Evolutionary conservation across 2,329 filamentous ascomycete genomes (phyloP), one percentile per base, ranked within the genome.

Genomic region (Aspergillus melleus): DNA sequence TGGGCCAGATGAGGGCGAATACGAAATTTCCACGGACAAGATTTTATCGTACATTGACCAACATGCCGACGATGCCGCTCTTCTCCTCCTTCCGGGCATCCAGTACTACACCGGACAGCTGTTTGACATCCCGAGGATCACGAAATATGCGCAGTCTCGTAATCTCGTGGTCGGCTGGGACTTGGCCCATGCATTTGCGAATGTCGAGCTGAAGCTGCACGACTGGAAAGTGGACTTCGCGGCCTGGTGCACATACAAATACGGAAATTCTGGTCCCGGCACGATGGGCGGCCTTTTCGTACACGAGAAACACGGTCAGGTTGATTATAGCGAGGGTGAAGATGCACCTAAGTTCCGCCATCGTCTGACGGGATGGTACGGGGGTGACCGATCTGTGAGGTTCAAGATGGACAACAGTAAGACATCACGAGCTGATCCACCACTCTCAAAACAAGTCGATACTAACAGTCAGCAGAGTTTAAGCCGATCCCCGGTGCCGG

Each of bases 201-300:
- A 96, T 69, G 89, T 93, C 2, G 86, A 88, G 29, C 76, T 96
- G 10, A 78, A 84, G 59, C 81, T 96, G 20, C 91, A 96, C 73
- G 90, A 93, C 68, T 96, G 92, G 92, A 84, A 90, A 66, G 91
- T 95, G 44, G 92, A 96, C 74, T 96, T 96, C 67, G 92, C 92
- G 9, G 90, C 84, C 58, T 96, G 92, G 92, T 96, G 92, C 77
- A 93, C 90, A 8, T 96, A 96, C 83, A 96, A 96, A 79, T 96
- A 96, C 77, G 85, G 95, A 73, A 96, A 96, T 72, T 86, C 88
- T 20, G 92, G 92, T 0, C 91, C 92, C 0, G 92, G 92, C 1
- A 83, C 87, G 8, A 95, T 95, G 61, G 91, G 84, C 0, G 91
- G 90, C 1, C 81, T 88, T 1, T 96, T 91, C 65, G 89, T 96